Base-by-base conservation (phyloP, 495 filamentous ascomycete genomes). In the Staphylotrichum longicolle region DNA sequence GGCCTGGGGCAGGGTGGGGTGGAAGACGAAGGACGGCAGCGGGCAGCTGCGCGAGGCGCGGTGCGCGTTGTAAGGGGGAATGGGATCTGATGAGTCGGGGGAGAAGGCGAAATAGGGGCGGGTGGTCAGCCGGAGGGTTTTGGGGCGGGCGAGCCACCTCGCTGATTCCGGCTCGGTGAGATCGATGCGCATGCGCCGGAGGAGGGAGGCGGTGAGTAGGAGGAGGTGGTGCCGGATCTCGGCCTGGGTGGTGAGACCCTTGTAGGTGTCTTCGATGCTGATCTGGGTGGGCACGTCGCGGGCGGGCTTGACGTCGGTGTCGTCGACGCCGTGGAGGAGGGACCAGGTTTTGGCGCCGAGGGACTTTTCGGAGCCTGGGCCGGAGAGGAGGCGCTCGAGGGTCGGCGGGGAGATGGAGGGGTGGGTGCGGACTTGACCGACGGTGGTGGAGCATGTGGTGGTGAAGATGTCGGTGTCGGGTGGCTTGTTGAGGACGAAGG, bases 231-330 rank as follows among this genome's bases (percentile, higher is more conserved):
- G 76, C 7, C 61, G 41, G 3, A 91, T 83, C 49, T 86, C 80
- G 3, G 83, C 71, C 47, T 87, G 62, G 0, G 78, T 83, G 63
- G 86, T 81, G 1, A 96, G 77, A 2, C 84, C 83, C 3, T 64
- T 63, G 69, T 94, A 98, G 5, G 90, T 90, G 70, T 98, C 91
- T 69, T 98, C 93, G 62, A 98, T 95, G 72, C 90, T 93, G 70
- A 98, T 96, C 71, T 96, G 92, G 11, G 85, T 85, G 1, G 93
- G 93, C 12, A 96, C 72, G 44, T 84, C 85, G 64, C 85, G 82
- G 2, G 86, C 88, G 62, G 86, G 80, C 20, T 82, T 80, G 15
- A 98, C 91, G 46, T 88, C 85, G 7, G 82, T 77, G 57, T 79
- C 68, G 68, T 90, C 88, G 14, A 83, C 72, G 44, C 85, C 88